These are phyloP conservation scores for Saitozyma sp. DNA, from an alignment of 768 basidiomycete genomes.

Conservation along the genomic window DNA sequence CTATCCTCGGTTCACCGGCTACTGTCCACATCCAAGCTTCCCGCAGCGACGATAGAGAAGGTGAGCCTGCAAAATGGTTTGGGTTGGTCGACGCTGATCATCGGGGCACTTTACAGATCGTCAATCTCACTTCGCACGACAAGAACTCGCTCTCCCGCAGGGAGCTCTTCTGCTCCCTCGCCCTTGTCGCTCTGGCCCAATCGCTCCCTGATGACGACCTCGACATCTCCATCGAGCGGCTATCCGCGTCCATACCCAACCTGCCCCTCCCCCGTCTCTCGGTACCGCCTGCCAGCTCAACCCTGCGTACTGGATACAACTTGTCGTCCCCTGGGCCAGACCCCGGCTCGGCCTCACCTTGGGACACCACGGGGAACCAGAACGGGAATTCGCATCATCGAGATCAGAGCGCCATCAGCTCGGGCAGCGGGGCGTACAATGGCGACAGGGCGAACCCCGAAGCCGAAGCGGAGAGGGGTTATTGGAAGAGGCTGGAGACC, in stretches of 20 bases:
- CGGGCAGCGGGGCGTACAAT: background rate
- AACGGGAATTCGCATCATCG: constrained; percentile 1
- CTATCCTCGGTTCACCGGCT: constrained; percentile 80
- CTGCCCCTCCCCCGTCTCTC: constrained; percentile 32
- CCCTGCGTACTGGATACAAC: background rate
- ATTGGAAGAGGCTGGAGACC: constrained; percentile 82
- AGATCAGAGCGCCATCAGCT: constrained; percentile 4
- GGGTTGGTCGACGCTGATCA: background rate
- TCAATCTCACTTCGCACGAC: constrained; percentile 61
- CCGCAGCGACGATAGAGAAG: constrained; percentile 78
- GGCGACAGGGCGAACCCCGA: constrained; percentile 21
- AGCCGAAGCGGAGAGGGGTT: constrained; percentile 58
- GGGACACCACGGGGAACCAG: constrained; percentile 29
- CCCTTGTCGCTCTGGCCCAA: constrained; percentile 83
- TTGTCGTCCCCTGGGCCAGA: too few relatives aligned
- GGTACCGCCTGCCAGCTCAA: background rate
- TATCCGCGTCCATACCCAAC: constrained; percentile 26
- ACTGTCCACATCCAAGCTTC: constrained; percentile 71
- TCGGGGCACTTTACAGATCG: constrained; percentile 65
- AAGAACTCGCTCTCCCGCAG: constrained; percentile 67
- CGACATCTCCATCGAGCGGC: constrained; percentile 34
- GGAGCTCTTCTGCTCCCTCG: constrained; percentile 89
- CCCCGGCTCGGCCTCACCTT: constrained; percentile 16
- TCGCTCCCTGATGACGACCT: constrained; percentile 12
- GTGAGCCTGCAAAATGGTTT: constrained; percentile 54